A percentile compares a stretch with the other conserved stretches of the same genome.
These are phyloP conservation scores for Leucogyrophana mollusca DNA, from an alignment of 768 basidiomycete species.

Conservation along the genomic window DNA sequence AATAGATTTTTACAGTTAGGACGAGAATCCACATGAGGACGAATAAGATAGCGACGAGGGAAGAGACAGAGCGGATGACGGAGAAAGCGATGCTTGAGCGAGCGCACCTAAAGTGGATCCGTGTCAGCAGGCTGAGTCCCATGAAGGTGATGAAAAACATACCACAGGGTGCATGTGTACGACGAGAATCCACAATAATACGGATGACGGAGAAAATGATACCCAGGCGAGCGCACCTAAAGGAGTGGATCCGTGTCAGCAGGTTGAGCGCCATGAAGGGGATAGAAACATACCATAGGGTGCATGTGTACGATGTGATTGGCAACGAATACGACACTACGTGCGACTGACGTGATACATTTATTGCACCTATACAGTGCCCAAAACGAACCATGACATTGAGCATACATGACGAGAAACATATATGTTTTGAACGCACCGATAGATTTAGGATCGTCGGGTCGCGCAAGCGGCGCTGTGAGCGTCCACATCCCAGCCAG, in stretches of 20 bases:
- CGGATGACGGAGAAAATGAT: conserved; percentile 56
- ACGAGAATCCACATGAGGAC: conserved; percentile 23
- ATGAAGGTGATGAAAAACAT: background rate
- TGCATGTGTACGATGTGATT: background rate
- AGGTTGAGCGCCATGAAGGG: background rate
- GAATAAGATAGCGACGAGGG: conserved; percentile 29
- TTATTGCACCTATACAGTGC: no score
- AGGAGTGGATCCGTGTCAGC: background rate
- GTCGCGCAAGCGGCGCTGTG: conserved; percentile 10
- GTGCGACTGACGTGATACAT: background rate
- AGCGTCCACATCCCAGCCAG: conserved; percentile 9
- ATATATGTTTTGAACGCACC: no score
- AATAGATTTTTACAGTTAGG: conserved; percentile 28
- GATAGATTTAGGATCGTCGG: no score
- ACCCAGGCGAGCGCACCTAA: conserved; percentile 47
- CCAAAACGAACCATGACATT: no score
- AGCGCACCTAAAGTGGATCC: conserved; percentile 32
- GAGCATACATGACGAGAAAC: no score
- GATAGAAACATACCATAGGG: background rate
- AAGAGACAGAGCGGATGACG: conserved; percentile 2
- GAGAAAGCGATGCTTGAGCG: conserved; percentile 51
- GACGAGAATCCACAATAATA: conserved; percentile 34
- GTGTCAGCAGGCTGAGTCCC: background rate
- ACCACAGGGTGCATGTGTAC: background rate
- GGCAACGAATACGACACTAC: background rate